Evolutionary conservation across 495 filamentous ascomycete genomes (phyloP).

Genomic region (Chaetomium cochliodes): DNA sequence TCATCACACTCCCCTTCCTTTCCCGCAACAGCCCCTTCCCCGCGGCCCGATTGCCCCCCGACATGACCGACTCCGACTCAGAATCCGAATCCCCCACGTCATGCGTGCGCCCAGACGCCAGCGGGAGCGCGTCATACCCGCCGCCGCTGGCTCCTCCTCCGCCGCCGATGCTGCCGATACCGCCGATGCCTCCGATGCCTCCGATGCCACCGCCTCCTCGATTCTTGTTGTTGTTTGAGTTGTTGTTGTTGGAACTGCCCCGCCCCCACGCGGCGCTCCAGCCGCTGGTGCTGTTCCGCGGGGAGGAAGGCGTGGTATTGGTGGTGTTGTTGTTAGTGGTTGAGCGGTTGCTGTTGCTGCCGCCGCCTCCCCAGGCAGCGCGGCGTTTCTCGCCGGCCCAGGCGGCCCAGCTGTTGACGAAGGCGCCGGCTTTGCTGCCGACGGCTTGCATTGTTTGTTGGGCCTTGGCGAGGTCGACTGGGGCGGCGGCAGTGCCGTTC

Average conservation of each 20-base stretch:
- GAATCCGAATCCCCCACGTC: constrained; percentile 1
- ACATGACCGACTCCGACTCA: constrained; percentile 1
- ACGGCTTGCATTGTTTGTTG: constrained; percentile 68
- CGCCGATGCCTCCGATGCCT: too few species aligned
- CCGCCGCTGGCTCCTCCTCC: too few species aligned
- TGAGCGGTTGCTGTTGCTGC: constrained; percentile 15
- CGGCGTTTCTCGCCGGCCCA: constrained; percentile 89
- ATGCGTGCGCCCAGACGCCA: constrained; percentile 14
- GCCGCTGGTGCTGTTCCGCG: not conserved
- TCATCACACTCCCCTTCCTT: constrained; percentile 17
- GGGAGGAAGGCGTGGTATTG: not conserved
- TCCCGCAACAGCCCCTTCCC: constrained; percentile 27
- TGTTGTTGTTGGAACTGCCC: not conserved
- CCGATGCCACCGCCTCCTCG: not conserved
- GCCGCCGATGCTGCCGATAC: too few species aligned
- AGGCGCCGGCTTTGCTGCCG: constrained; percentile 74
- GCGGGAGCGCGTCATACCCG: not conserved
- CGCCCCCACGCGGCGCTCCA: not conserved
- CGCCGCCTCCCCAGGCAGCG: constrained; percentile 28
- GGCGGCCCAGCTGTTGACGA: constrained; percentile 88
- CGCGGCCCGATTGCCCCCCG: not conserved
- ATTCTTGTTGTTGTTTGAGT: not conserved
- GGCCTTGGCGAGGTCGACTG: constrained; percentile 61
- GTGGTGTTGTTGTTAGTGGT: not conserved
- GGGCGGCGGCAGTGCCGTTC: constrained; percentile 33